Evolutionary conservation across 1,284 basidiomycete species (phyloP), one percentile per base, ranked within the genome.

Genomic region (Pseudozyma pruni): DNA sequence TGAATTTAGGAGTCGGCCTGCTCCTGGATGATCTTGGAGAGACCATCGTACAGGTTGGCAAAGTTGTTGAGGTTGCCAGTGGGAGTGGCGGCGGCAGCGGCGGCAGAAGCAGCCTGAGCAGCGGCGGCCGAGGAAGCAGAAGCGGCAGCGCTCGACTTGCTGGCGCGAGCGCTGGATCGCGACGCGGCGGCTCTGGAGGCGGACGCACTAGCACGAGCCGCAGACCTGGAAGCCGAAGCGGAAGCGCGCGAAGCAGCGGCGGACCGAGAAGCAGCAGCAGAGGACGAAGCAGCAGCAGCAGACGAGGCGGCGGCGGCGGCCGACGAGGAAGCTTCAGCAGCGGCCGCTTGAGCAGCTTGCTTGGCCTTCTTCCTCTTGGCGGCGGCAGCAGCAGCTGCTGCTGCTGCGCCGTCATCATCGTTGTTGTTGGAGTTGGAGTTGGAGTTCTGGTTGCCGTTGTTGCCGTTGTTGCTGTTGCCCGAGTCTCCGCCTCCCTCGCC

Each of bases 31-130:
- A 80, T 75, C 61, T 77, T 76, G 54, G 68, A 75, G 38, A 80
- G 69, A 32, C 76, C 72, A 37, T 78, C 66, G 48, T 78, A 63
- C 32, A 80, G 62, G 51, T 72, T 63, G 54, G 69, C 78, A 47
- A 80, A 80, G 46, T 72, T 76, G 54, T 78, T 63, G 44, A 80
- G 60, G 44, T 80, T 80, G 50, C 75, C 73, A 4, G 68, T 74
- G 23, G 68, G 60, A 4, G 49, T 57, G 11, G 67, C 68, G 35
- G 69, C 56, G 22, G 67, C 53, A 19, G 62, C 69, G 1, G 63
- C 47, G 11, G 62, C 58, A n/a, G 43, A 45, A 20, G 56, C 53
- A 11, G 50, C 39, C 16, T 55, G 20, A 13, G 56, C 45, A 4
- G 60, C 46, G 14, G 62, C 25, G 2, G 62, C 54, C 32, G 53